Base-by-base conservation (phyloP, 2,329 filamentous ascomycete species). In the Polychaeton citri region DNA sequence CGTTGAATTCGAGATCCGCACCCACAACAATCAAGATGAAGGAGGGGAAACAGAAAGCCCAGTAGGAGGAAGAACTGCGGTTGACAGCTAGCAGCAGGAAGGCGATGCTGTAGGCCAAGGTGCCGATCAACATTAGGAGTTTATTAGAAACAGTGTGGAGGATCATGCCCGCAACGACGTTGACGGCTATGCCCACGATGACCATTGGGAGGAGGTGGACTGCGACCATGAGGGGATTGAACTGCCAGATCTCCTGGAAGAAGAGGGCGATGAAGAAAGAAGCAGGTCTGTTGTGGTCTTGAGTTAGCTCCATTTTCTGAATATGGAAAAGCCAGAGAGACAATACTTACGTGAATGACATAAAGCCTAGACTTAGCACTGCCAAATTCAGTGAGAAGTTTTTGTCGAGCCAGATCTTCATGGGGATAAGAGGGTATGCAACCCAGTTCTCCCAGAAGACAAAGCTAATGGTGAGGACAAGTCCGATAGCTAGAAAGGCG, bases 1-100 rank as follows among this genome's bases (percentile, higher is more conserved):
- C 76, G 40, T 80, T 79, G 53, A 81, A 81, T 39, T 81, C 71
- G 21, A 82, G 69, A 49, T 81, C 79, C 0, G 76, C 76, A 1
- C 78, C 78, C 3, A 79, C 60, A 1, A 81, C 76, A 16, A 69
- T 68, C 18, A 81, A 54, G 12, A 75, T 55, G 26, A 80, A 55
- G 0, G 68, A 67, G 0, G 76, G 74, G 49, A 81, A 81, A 5
- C 71, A 65, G 40, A 78, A 74, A 0, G 68, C 68, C 77, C 77
- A 82, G 51, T 81, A 81, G 13, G 61, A 66, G 37, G 66, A 67
- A 7, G 69, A 62, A 1, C 65, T 51, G 26, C 61, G 57, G 47
- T 78, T 72, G 33, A 79, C 64, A 0, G 72, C 68, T 21, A 76
- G 61, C 5, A 82, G 61, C 1, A 74, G 54, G 43, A 69, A 70